These are phyloP conservation scores for Phellinidium pouzarii DNA, from an alignment of 1,284 basidiomycete genomes.

Conservation along the genomic window DNA sequence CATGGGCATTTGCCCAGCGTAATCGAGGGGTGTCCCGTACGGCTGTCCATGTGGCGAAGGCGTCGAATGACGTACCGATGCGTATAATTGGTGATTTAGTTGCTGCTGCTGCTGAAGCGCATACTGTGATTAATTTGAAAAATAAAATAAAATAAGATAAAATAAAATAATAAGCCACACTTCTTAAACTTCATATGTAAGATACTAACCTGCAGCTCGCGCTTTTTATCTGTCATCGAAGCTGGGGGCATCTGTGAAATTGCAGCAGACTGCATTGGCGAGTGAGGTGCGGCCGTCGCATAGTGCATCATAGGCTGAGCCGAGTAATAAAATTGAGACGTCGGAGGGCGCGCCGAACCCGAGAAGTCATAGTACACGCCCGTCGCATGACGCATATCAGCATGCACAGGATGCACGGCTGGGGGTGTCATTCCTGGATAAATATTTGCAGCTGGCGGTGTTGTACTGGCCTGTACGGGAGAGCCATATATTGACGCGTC, in stretches of 20 bases:
- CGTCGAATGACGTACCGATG: constrained; percentile 33
- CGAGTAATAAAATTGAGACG: constrained; percentile 57
- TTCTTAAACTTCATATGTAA: background rate
- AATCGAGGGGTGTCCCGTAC: constrained; percentile 41
- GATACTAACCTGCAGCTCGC: constrained; percentile 45
- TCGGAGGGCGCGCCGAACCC: constrained; percentile 38
- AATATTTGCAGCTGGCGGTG: constrained; percentile 35
- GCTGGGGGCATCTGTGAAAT: constrained; percentile 39
- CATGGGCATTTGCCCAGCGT: constrained; percentile 40
- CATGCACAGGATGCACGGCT: constrained; percentile 36
- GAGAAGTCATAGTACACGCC: constrained; percentile 57
- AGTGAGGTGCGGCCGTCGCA: constrained; percentile 37
- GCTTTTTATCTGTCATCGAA: constrained; percentile 49
- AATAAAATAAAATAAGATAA: constrained; percentile 9
- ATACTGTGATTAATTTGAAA: constrained; percentile 32
- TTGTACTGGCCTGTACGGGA: constrained; percentile 32
- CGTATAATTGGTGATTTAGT: constrained; percentile 35
- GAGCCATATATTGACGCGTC: constrained; percentile 49
- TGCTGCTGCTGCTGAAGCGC: constrained; percentile 38
- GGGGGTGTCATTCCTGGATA: constrained; percentile 43
- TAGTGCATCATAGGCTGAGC: constrained; percentile 55
- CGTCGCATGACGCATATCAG: constrained; percentile 43
- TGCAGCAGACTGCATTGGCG: constrained; percentile 38
- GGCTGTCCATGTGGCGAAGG: constrained; percentile 32
- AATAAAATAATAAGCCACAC: constrained; percentile 3